These are phyloP conservation scores for Zasmidium angulare DNA, from an alignment of 2,329 filamentous ascomycete species.

Conservation along the genomic window DNA sequence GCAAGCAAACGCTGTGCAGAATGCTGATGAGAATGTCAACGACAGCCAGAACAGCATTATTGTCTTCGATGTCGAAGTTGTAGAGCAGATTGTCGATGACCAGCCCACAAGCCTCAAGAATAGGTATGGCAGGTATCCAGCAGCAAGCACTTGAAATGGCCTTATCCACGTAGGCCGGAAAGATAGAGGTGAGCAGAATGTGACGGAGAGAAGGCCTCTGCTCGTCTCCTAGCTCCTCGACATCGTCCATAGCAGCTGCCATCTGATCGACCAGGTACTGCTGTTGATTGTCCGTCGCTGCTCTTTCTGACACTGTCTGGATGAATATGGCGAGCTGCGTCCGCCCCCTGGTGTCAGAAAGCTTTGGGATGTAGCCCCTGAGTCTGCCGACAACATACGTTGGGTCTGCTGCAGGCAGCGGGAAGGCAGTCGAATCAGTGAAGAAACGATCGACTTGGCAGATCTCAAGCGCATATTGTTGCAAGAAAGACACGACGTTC, in stretches of 20 bases:
- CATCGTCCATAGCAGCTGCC: slow-evolving; percentile 48
- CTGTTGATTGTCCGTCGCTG: slow-evolving; percentile 59
- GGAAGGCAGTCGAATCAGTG: slow-evolving; percentile 60
- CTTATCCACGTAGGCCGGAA: slow-evolving; percentile 57
- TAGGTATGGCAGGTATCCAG: slow-evolving; percentile 54
- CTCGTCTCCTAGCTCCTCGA: slow-evolving; percentile 41
- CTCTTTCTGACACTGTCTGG: slow-evolving; percentile 59
- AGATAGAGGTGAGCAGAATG: slow-evolving; percentile 54
- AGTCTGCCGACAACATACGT: slow-evolving; percentile 62
- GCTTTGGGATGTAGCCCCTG: slow-evolving; percentile 58
- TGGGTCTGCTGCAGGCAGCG: slow-evolving; percentile 59
- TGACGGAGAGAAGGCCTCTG: slow-evolving; percentile 47
- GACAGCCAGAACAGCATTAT: slow-evolving; percentile 34
- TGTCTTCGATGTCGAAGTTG: slow-evolving; percentile 45
- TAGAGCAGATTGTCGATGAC: slow-evolving; percentile 48
- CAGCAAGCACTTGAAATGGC: slow-evolving; percentile 47
- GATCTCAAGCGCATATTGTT: slow-evolving; percentile 61
- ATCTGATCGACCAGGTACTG: slow-evolving; percentile 57
- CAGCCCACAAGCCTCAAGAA: slow-evolving; percentile 49
- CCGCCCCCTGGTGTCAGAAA: slow-evolving; percentile 47
- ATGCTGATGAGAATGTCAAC: slow-evolving; percentile 14
- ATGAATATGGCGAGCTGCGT: slow-evolving; percentile 60
- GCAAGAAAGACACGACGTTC: slow-evolving; percentile 57
- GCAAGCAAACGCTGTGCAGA: slow-evolving; percentile 18
- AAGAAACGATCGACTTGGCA: slow-evolving; percentile 59